Percentiles rank a stretch among this genome's conserved stretches.
These are phyloP conservation scores for Patellifolia procumbens DNA, from an alignment of 179 eudicot genomes.

Conservation along the genomic window DNA sequence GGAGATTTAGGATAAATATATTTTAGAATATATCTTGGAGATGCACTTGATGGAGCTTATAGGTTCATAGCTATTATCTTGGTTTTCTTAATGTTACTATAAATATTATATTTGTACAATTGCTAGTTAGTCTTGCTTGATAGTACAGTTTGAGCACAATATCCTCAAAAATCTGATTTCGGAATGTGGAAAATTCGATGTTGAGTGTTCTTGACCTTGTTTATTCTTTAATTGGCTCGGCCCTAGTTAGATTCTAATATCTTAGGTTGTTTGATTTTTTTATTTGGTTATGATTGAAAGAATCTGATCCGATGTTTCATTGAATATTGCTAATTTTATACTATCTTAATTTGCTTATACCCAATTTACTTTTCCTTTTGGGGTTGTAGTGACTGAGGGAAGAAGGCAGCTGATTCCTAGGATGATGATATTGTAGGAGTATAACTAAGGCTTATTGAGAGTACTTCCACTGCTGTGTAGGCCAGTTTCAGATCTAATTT, in stretches of 20 bases:
- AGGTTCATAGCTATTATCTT: too few species aligned
- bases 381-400: slow-evolving; percentile 25
- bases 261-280: background rate
- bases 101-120: background rate
- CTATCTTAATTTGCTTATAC: background rate
- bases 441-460: slow-evolving; percentile 14
- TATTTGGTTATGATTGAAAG: too few species aligned
- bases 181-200: background rate
- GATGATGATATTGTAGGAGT: slow-evolving; percentile 1
- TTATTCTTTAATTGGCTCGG: slow-evolving; percentile 2
- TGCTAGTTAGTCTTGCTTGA: slow-evolving; percentile 2
- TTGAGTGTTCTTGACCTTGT: background rate
- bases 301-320: slow-evolving; percentile 11
- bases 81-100: background rate
- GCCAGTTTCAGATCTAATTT: slow-evolving; percentile 9
- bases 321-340: background rate
- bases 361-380: slow-evolving; percentile 4
- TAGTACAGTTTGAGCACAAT: background rate
- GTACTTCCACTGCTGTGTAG: slow-evolving; percentile 19
- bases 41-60: too few species aligned
- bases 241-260: background rate
- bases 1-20: too few species aligned
- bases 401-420: slow-evolving; percentile 31
- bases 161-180: background rate
- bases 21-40: too few species aligned